Percentiles rank a stretch among this genome's conserved stretches.
These are phyloP conservation scores for Corallochytrium limacisporum DNA, from an alignment of 78 protist genomes.

Conservation along the genomic window DNA sequence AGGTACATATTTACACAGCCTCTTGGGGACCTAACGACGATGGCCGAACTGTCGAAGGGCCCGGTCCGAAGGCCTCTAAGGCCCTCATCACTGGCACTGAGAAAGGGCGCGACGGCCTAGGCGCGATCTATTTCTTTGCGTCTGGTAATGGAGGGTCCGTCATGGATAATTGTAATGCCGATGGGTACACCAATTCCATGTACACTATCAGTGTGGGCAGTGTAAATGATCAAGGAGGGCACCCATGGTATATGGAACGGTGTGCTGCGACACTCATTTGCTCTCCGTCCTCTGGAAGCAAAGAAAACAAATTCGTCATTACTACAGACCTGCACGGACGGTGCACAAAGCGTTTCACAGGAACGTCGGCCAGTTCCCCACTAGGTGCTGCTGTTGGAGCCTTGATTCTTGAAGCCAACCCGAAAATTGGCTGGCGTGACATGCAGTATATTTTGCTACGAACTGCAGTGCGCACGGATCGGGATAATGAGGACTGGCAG, in stretches of 20 bases:
- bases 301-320: too few species aligned
- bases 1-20: neutral
- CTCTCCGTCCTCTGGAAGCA: too few species aligned
- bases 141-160: neutral
- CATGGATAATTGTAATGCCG: conserved; percentile 13
- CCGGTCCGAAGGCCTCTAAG: neutral
- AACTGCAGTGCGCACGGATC: neutral
- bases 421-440: too few species aligned
- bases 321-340: too few species aligned
- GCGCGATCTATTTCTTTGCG: neutral
- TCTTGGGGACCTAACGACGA: conserved; percentile 1
- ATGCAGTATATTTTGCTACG: neutral
- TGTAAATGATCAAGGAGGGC: too few species aligned
- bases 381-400: too few species aligned
- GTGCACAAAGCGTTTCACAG: too few species aligned
- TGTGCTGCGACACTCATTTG: too few species aligned
- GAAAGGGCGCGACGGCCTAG: conserved; percentile 7
- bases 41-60: conserved; percentile 14
- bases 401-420: too few species aligned
- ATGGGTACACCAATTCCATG: neutral
- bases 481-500: neutral
- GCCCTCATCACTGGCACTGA: conserved; percentile 1
- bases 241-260: too few species aligned
- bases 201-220: conserved; percentile 19
- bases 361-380: too few species aligned